These are phyloP conservation scores for Serendipita sp. DNA, from an alignment of 1,284 basidiomycete species.

Conservation along the genomic window DNA sequence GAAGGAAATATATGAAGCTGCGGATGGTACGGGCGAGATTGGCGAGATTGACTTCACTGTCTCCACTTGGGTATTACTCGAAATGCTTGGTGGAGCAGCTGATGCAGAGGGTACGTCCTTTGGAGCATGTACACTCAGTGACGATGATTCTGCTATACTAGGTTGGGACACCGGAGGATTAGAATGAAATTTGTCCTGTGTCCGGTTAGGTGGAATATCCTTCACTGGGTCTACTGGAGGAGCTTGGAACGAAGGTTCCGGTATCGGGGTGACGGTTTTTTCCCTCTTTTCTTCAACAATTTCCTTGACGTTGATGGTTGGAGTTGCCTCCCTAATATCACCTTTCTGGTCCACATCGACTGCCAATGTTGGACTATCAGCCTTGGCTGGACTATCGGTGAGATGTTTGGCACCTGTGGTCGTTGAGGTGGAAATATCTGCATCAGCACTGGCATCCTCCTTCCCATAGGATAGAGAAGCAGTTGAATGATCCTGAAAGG, in stretches of 20 bases:
- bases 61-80: no score
- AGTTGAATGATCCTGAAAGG: not conserved
- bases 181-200: no score
- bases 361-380: slow-evolving; percentile 1
- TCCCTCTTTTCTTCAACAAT: not conserved
- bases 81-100: no score
- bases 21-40: not conserved
- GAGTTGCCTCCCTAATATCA: not conserved
- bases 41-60: no score
- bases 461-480: not conserved
- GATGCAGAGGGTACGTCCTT: no score
- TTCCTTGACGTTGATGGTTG: not conserved
- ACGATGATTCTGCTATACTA: no score
- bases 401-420: not conserved
- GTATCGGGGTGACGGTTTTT: not conserved
- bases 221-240: not conserved
- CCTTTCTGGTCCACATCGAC: not conserved
- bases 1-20: slow-evolving; percentile 7
- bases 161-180: no score
- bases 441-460: not conserved
- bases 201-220: not conserved
- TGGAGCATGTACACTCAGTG: no score
- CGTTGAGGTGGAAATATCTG: not conserved
- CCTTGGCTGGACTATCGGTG: slow-evolving; percentile 1
- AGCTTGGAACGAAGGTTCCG: not conserved